Evolutionary conservation across 2,329 filamentous ascomycete species (phyloP), one percentile per base, ranked within the genome.

Genomic region (Arthrobotrys sinensis): DNA sequence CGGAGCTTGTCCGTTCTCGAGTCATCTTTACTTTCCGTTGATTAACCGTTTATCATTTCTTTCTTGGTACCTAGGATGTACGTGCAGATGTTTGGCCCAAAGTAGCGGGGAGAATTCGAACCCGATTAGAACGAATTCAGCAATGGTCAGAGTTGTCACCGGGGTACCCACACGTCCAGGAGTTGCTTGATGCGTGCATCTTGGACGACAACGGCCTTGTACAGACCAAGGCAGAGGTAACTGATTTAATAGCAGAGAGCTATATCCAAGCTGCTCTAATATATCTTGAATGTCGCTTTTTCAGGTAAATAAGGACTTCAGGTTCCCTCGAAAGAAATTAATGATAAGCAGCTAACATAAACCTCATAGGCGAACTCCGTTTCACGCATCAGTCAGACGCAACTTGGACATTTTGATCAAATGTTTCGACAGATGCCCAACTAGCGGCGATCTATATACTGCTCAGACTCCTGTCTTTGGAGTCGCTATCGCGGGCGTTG

Each of bases 251-350:
- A 12, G 55, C 55, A 10, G 28, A 62, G 36, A 43, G 34, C 14
- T 62, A 62, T 62, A 24, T 62, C 4, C 55, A 43, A 14, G 55
- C 55, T 3, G 55, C 40, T 11, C 19, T 62, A 1, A 62, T 62
- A 40, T 62, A 62, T 10, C 55, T 62, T 6, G 55, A 62, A 14
- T 62, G 55, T 12, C 55, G 55, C 12, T 43, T 62, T 40, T 62
- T 62, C 36, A 14, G 55, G 55, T 62, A 43, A 24, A 14, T 10
- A 1, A 8, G 7, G 2, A 8, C 7, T 38, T 38, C 36, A 12
- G 5, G 2, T 4, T 14, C 2, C 2, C 21, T 50, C 10, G 7
- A 16, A 14, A 14, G 2, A 10, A 2, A 10, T 4, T 24, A 50
- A 16, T 1, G 46, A 19, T 14, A 10, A 4, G 11, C 2, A 19